phyloP scores from a whole-genome alignment of 2,329 filamentous ascomycete species.

The Gaeumannomyces tritici region DNA sequence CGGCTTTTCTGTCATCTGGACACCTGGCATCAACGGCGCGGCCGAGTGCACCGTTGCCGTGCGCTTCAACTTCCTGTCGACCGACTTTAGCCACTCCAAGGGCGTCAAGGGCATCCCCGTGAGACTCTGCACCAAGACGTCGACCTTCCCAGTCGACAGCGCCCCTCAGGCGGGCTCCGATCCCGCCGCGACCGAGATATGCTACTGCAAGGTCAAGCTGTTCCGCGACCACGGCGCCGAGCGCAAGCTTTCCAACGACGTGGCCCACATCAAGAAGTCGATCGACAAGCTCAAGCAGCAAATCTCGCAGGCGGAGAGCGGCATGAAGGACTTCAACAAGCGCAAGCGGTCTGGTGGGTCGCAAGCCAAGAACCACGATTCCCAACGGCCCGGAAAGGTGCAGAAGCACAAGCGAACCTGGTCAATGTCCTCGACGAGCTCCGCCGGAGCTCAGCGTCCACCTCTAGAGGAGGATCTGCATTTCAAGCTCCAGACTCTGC shows the following conservation, averaged over 20 bases:
- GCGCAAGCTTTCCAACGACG: conserved; percentile 87
- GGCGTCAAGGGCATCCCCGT: conserved; percentile 97
- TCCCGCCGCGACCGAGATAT: conserved; percentile 57
- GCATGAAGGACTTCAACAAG: conserved; percentile 58
- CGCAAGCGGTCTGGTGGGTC: conserved; percentile 45
- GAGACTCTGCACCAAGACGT: conserved; percentile 83
- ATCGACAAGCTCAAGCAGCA: conserved; percentile 96
- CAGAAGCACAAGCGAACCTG: conserved; percentile 88
- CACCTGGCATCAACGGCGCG: conserved; percentile 55
- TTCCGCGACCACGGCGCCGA: conserved; percentile 95
- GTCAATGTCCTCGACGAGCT: conserved; percentile 80
- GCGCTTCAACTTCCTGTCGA: conserved; percentile 96
- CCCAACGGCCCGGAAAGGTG: conserved; percentile 66
- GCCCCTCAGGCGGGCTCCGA: conserved; percentile 31
- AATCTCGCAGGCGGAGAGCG: conserved; percentile 66
- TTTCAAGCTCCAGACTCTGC: conserved; percentile 65
- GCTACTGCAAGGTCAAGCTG: conserved; percentile 93
- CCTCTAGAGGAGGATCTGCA: conserved; percentile 67
- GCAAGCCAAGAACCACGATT: conserved; percentile 28
- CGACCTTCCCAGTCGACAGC: conserved; percentile 38
- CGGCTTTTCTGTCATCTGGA: conserved; percentile 88
- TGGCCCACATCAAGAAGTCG: conserved; percentile 89
- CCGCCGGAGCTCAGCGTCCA: conserved; percentile 38
- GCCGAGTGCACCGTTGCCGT: conserved; percentile 81
- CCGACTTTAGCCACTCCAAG: conserved; percentile 97